Conservation (phyloP, 306 rosid species). For the Lablab purpureus region DNA sequence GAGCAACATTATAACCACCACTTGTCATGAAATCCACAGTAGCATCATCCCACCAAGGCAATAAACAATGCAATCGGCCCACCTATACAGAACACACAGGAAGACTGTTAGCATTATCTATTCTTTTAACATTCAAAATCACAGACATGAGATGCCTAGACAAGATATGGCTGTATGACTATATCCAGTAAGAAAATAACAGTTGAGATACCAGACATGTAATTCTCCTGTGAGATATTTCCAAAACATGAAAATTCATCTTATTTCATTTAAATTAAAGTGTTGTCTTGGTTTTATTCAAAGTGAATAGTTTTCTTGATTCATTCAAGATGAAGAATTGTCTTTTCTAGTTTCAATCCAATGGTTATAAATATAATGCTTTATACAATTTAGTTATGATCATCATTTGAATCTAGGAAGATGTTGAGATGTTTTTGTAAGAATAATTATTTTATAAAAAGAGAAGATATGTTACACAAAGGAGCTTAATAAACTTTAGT, state of each 20-base stretch:
- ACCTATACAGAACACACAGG: slow-evolving; percentile 54
- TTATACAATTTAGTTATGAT: neutral
- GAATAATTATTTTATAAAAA: neutral
- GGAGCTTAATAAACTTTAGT: neutral
- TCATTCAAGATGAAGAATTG: neutral
- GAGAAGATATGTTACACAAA: neutral
- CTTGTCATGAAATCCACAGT: slow-evolving; percentile 83
- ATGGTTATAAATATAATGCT: neutral
- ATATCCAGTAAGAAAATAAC: too few relatives aligned
- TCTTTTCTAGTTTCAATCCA: neutral
- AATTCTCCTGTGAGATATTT: neutral
- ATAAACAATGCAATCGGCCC: slow-evolving; percentile 84
- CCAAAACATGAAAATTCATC: neutral
- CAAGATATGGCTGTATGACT: too few relatives aligned
- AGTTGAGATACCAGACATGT: slow-evolving; percentile 1
- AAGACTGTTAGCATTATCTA: slow-evolving; percentile 34
- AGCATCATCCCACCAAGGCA: slow-evolving; percentile 95
- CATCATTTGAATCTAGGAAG: neutral
- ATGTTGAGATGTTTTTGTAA: neutral
- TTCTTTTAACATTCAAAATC: slow-evolving; percentile 35
- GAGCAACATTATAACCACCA: slow-evolving; percentile 77
- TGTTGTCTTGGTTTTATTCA: neutral
- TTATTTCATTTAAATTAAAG: neutral
- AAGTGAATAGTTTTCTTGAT: neutral
- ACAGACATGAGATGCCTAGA: slow-evolving; percentile 13